These are phyloP conservation scores for Ochromonadaceae sp. DNA, from an alignment of 352 stramenopile species.

Conservation along the genomic window DNA sequence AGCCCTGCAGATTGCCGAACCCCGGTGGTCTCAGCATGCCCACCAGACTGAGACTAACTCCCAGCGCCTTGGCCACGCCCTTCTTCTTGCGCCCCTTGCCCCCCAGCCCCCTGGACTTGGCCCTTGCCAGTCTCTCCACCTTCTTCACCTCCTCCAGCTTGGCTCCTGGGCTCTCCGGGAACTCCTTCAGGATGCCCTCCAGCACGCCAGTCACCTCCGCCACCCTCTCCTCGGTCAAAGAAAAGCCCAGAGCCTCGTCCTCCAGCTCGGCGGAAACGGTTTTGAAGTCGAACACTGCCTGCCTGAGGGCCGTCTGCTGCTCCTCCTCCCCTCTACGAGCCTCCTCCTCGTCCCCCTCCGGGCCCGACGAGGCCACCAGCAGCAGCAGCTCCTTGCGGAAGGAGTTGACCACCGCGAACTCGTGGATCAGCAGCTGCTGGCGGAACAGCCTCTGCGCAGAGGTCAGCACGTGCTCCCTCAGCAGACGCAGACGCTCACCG, in stretches of 20 bases:
- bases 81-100: no score
- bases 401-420: not conserved
- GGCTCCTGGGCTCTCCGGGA: not conserved
- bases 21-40: constrained; percentile 10
- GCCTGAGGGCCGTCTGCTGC: not conserved
- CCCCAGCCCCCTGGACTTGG: not conserved
- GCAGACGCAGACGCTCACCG: not conserved
- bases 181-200: not conserved
- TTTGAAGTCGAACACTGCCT: not conserved
- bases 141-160: not conserved
- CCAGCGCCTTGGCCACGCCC: not conserved
- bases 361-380: not conserved
- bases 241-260: not conserved
- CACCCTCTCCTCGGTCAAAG: not conserved
- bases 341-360: not conserved
- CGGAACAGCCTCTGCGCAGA: not conserved
- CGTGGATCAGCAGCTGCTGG: not conserved
- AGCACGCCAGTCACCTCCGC: not conserved
- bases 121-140: not conserved
- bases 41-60: not conserved
- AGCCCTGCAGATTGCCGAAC: constrained; percentile 6
- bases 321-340: not conserved
- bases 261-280: not conserved
- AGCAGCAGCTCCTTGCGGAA: not conserved
- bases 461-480: not conserved